Evolutionary conservation across 2,329 filamentous ascomycete genomes (phyloP), one percentile per base, ranked within the genome.

Genomic region (Moelleriella libera): DNA sequence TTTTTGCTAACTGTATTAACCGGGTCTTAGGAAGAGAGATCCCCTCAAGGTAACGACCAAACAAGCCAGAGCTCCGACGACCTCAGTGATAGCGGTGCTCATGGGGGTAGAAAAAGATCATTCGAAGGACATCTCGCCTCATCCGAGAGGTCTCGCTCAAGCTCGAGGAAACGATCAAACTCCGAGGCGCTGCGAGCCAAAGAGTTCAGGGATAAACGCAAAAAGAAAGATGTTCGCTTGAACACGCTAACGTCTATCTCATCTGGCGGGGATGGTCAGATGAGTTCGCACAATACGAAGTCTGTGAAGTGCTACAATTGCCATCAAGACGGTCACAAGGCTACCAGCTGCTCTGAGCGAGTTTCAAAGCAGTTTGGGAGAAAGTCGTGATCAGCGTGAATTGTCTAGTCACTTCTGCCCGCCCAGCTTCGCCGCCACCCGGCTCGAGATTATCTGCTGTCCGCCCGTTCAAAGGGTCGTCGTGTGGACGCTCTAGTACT

Each of bases 221-320:
- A 76, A 55, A 79, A 79, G 60, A 83, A 82, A 60, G 77, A 83
- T 48, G 70, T 85, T 46, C 81, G 82, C 51, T 63, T 87, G 48
- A 82, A 82, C 57, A 70, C 70, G 29, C 59, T 81, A 48, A 73
- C 70, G 5, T 82, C 78, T 1, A 77, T 86, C 44, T 85, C 81
- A n/a, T 58, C 58, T 2, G 57, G 55, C 2, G 63, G 62, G 14
- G 56, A 45, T 52, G 56, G 30, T 51, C 47, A 48, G 28, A 48
- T 48, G 8, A 30, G 43, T 29, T 48, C 58, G 2, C 47, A 53
- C n/a, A 55, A 48, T 43, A 48, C 47, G 46, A 59, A 58, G 44
- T 31, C 53, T 29, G 55, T 62, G 52, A 68, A 67, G 43, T 86
- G 83, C 59, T 77, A 74, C 61, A 71, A 65, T 14, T 86, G 82